Conservation (phyloP, 192 early-diverging fungal genomes). For the Umbelopsis isabellina region DNA sequence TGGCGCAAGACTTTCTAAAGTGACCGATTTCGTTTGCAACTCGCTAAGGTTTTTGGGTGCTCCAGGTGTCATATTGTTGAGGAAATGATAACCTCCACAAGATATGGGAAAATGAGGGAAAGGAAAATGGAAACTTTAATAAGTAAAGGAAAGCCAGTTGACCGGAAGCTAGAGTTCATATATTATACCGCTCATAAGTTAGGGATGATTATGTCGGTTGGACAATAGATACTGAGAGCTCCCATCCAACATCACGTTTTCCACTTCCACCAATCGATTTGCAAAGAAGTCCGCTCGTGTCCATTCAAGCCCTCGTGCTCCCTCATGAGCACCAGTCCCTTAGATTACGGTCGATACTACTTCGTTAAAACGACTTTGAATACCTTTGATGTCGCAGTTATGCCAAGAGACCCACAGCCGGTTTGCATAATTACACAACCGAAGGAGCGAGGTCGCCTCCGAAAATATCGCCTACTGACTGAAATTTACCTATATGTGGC, state of each 20-base stretch:
- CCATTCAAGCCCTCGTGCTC: conserved; percentile 14
- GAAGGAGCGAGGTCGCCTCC: no score
- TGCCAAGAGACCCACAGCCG: no score
- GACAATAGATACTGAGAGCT: neutral
- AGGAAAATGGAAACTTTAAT: neutral
- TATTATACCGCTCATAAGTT: no score
- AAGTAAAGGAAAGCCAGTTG: neutral
- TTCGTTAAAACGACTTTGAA: no score
- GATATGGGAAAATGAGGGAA: neutral
- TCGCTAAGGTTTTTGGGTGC: neutral
- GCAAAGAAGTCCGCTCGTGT: conserved; percentile 15
- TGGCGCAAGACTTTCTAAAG: neutral
- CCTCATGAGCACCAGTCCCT: conserved; percentile 7
- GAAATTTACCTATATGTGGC: neutral
- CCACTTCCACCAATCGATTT: neutral
- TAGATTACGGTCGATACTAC: neutral
- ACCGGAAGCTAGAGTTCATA: neutral
- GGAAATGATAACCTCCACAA: neutral
- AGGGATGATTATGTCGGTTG: no score
- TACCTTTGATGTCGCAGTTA: no score
- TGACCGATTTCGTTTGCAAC: neutral
- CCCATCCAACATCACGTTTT: conserved; percentile 16
- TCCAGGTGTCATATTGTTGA: neutral
- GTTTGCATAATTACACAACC: no score
- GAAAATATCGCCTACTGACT: no score